These are phyloP conservation scores for Hypomyces rosellus DNA, from an alignment of 2,329 filamentous ascomycete species.

Conservation along the genomic window DNA sequence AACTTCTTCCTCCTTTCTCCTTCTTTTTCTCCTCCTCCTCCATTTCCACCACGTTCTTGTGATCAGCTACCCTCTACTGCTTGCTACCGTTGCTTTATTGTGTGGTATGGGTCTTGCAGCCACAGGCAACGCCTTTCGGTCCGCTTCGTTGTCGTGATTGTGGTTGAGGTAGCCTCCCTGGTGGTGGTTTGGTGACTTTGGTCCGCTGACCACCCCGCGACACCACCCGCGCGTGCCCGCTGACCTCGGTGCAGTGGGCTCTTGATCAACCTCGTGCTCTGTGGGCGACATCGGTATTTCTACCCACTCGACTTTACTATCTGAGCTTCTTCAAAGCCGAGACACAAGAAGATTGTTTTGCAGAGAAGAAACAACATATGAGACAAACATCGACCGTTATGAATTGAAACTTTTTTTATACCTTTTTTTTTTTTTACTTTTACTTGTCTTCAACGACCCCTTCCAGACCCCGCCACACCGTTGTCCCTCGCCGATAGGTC, in stretches of 20 bases:
- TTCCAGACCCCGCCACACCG: not conserved
- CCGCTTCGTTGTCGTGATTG: constrained; percentile 4
- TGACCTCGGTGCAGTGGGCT: constrained; percentile 7
- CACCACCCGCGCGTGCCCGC: constrained; percentile 9
- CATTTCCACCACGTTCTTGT: constrained; percentile 5
- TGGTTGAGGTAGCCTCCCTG: constrained; percentile 3
- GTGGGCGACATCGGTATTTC: constrained; percentile 3
- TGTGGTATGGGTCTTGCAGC: constrained; percentile 8
- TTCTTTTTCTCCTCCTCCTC: not conserved
- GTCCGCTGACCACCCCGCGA: constrained; percentile 14
- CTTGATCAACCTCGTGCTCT: constrained; percentile 5
- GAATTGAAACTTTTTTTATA: no score
- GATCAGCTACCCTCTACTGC: constrained; percentile 2
- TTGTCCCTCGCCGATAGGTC: not conserved
- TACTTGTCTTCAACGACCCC: no score
- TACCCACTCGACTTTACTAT: not conserved
- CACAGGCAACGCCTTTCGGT: not conserved
- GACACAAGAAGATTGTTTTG: not conserved
- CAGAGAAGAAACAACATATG: not conserved
- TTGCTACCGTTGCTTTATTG: not conserved
- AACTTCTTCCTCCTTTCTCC: not conserved
- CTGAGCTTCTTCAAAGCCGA: not conserved
- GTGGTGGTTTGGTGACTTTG: not conserved
- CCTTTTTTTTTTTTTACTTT: not conserved
- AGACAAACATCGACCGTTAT: not conserved